Base-by-base conservation (phyloP, 305 asterid species). In the Fraxinus baroniana region DNA sequence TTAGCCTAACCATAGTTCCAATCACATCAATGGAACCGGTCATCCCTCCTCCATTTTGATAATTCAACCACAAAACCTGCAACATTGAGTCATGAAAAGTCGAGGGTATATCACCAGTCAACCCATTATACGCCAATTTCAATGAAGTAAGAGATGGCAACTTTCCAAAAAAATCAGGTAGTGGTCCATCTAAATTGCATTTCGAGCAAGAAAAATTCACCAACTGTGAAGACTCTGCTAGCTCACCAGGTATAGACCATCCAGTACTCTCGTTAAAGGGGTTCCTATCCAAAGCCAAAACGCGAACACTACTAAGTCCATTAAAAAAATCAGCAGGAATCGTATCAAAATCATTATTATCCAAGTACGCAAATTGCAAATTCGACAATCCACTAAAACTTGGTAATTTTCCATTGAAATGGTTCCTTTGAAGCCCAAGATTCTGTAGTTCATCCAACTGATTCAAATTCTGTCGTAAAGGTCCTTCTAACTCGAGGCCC, bases 11-110 rank as follows among this genome's bases (percentile, higher is more conserved):
- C 97, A 94, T 91, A 39, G 85, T 87, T 6, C 83, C 87, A 44
- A 93, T 84, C 12, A 87, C 84, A 74, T 87, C 92, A 1, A 94
- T 93, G 9, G 92, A 26, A 62, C 97, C 98, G 6, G 80, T 89
- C 91, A 94, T 85, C 26, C 91, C 92, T 41, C 83, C 92, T 74
- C 91, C 90, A 39, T 87, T 86, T 72, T 93, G 97, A 89, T 94
- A 88, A 86, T 94, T 94, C 91, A 94, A 85, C 97, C 95, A 92
- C 86, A 94, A 81, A 15, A 89, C 77, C 88, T 87, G 94, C 90
- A 94, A 18, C 89, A 86, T 87, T 17, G 98, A 91, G 76, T 82
- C 92, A 10, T 77, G 80, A 76, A 94, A 88, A 79, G 85, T 91
- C 28, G 87, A 78, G 0, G 98, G 97, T 26, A 94, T 82, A 28